These are phyloP conservation scores for Ganoderma sinense DNA, from an alignment of 1,284 basidiomycete genomes.

Conservation along the genomic window DNA sequence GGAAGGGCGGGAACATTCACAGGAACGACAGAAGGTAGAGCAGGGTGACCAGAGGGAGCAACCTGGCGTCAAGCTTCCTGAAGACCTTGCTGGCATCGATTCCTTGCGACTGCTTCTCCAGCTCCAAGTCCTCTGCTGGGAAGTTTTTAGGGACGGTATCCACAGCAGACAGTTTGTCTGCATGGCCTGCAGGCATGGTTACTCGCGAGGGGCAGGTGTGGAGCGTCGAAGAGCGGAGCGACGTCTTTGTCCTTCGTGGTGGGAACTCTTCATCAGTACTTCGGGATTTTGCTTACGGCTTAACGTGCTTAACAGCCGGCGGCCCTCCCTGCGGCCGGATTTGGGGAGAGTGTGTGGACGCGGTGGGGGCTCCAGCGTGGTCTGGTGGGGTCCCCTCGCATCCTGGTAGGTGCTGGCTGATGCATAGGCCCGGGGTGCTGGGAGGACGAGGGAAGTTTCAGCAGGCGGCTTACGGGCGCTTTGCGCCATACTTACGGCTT, in stretches of 20 bases:
- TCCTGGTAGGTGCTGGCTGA: too few species aligned
- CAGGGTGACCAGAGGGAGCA: constrained; percentile 63
- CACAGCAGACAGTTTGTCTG: neutral
- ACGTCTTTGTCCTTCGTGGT: neutral
- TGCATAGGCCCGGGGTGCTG: too few species aligned
- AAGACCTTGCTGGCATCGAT: constrained; percentile 17
- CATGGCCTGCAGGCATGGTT: neutral
- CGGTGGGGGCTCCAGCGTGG: too few species aligned
- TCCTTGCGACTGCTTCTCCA: neutral
- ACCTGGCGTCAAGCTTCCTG: constrained; percentile 34
- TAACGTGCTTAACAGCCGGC: too few species aligned
- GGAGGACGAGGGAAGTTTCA: too few species aligned
- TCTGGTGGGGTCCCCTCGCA: too few species aligned
- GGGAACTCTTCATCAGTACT: too few species aligned
- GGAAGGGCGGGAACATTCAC: neutral
- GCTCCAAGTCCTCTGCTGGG: neutral
- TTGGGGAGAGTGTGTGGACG: too few species aligned
- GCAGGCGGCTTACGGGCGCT: too few species aligned
- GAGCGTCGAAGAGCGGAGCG: neutral
- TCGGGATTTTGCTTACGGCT: too few species aligned
- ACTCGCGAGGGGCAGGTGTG: neutral
- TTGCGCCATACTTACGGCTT: too few species aligned
- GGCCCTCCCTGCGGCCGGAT: too few species aligned
- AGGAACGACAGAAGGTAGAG: constrained; percentile 61
- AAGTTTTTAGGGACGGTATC: neutral